Evolutionary conservation across 495 filamentous ascomycete genomes (phyloP).

Genomic region (Lineolata rhizophorae): DNA sequence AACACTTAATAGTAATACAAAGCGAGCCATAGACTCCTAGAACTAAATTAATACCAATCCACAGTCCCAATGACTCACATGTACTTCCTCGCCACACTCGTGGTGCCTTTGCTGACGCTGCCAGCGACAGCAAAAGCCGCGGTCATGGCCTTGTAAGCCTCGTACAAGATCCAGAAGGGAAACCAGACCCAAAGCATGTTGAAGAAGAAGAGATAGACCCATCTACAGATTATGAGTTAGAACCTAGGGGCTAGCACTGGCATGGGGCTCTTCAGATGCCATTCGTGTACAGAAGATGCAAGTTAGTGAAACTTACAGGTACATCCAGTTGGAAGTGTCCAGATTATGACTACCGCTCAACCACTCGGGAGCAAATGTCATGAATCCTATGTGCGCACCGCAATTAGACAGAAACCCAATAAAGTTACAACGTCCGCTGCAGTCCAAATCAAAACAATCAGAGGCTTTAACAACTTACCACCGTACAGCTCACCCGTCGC

Average conservation of each 20-base stretch:
- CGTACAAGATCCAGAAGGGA: conserved; percentile 54
- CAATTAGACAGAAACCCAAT: too few relatives aligned
- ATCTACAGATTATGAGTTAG: too few relatives aligned
- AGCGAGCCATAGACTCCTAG: too few relatives aligned
- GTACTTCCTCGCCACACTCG: too few relatives aligned
- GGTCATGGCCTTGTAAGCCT: conserved; percentile 24
- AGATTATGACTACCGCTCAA: conserved; percentile 53
- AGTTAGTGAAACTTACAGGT: conserved; percentile 24
- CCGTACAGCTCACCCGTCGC: conserved; percentile 94
- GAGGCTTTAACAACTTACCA: conserved; percentile 23
- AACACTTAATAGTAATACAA: too few relatives aligned
- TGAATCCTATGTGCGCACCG: too few relatives aligned
- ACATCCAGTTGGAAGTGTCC: conserved; percentile 66
- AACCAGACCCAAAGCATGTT: conserved; percentile 68
- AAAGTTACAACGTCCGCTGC: not conserved
- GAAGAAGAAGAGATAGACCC: conserved; percentile 82
- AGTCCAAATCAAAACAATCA: too few relatives aligned
- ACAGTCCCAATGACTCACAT: too few relatives aligned
- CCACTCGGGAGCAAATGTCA: conserved; percentile 96
- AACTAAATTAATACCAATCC: too few relatives aligned
- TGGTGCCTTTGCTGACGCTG: too few relatives aligned
- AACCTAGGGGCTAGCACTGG: conserved; percentile 1
- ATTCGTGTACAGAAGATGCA: not conserved
- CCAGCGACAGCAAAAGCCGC: conserved; percentile 2
- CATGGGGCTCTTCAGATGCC: not conserved